Evolutionary conservation across 2,329 filamentous ascomycete species (phyloP), one percentile per base, ranked within the genome.

Genomic region (Calonectria naviculata): DNA sequence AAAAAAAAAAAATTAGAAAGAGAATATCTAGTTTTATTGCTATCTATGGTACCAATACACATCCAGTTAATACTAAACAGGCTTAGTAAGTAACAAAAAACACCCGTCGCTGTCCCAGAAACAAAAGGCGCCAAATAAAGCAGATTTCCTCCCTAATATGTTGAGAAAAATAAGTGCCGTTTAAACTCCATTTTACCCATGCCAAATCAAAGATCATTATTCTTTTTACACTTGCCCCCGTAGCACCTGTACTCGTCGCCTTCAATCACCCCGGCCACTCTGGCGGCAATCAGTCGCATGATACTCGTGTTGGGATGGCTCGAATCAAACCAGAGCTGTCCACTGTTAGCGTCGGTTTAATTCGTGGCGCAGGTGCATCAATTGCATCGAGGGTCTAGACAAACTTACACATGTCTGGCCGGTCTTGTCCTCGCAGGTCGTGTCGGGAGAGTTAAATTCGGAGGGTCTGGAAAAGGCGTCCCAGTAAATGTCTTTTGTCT

Each of bases 281-380:
- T 34, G 1, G 29, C 42, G 10, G 61, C 61, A 13, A 64, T 38
- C 12, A 26, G 7, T 36, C 44, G 61, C 61, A 64, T 64, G 8
- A 64, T 49, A 8, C 61, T 47, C 13, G 61, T 64, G n/a, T 47
- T 47, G 15, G 61, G 61, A 31, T 64, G 61, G 44, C 61, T n/a
- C 9, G 10, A 15, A 13, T 64, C 61, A 21, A 29, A 64, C 61
- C 61, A 64, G 7, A 64, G 61, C 61, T 64, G 21, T 28, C 15
- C 4, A 12, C n/a, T 49, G 61, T 64, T 19, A 64, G 34, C 4
- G 5, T 21, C 15, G 17, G 8, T 6, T 31, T 9, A 21, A 26
- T 21, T 38, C 29, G 26, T 8, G 21, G 21, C 34, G 34, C 34
- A 36, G 15, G 15, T 36, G 34, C n/a, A n/a, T n/a, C n/a, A 3